Base-by-base conservation (phyloP, 1,284 basidiomycete species). In the Golubevia sp. region DNA sequence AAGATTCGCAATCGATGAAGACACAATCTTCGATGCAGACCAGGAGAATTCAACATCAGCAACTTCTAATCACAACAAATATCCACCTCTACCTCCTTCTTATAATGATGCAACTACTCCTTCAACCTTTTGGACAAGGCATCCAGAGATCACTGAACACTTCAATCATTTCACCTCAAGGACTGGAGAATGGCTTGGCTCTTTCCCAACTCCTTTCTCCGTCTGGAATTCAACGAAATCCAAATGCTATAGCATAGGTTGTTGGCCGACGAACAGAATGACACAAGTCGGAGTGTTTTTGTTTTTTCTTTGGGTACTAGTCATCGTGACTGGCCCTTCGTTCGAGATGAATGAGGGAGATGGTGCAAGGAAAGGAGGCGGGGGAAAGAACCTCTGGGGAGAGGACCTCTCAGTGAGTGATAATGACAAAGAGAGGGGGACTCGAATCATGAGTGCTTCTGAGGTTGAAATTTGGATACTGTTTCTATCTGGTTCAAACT, bases 1-100 rank as follows among this genome's bases (percentile, higher is more conserved):
- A 20, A 70, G 72, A 58, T 76, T 76, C 51, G 67, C 74, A 49
- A 76, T 76, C 58, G 73, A 74, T 26, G 74, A 76, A 18, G 62
- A 63, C 15, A 55, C 67, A 5, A 64, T 63, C 21, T 62, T 64
- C 11, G 72, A 68, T 27, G 60, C 48, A 49, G 6, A 50, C 4
- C 55, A 51, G 8, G 20, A 20, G 23, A 59, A 62, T 18, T n/a
- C 60, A 8, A 57, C 58, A 20, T 66, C 71, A 20, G 11, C 38
- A 8, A 13, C 38, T 13, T 44, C 38, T 13, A 13, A 8, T 44
- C 38, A 18, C 11, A 8, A 64, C 23, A 76, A 76, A 55, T 76
- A 76, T 27, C 73, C 73, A 11, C 72, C 72, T 15, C 71, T 72
- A 4, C 74, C 74, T 24, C 74, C 74, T 1, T 68, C 74, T 5